Evolutionary conservation across 768 basidiomycete species (phyloP), one percentile per base, ranked within the genome.

Genomic region (Podaxis rugospora): DNA sequence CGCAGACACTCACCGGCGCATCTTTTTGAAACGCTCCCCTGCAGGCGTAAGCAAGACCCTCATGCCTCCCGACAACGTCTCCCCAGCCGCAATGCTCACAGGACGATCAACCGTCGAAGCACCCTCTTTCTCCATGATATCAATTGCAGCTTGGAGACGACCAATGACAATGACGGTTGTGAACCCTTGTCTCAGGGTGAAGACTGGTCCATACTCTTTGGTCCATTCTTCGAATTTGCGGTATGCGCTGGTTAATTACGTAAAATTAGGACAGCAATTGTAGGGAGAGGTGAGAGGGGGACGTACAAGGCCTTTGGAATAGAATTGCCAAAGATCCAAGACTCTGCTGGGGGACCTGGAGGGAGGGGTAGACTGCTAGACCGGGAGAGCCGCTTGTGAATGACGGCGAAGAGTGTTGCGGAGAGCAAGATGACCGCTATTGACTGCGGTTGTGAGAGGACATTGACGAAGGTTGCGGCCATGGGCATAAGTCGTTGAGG

Each of bases 101-200:
- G 86, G 86, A 53, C 86, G 73, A 65, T 86, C 86, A 0, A 78
- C 80, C n/a, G 83, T 70, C 3, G 75, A 63, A 3, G 81, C 79
- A n/a, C 86, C 85, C 64, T 87, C 83, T 55, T 82, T 83, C 66
- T 88, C 86, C 84, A 88, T 83, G 59, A 88, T 81, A 21, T 87
- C 85, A 0, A 86, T 77, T 0, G 86, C 85, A 39, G 84, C 84
- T 69, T 86, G 69, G 53, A 82, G 67, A 2, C 82, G 72, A 0
- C 82, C 81, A 28, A 85, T 75, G 50, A 86, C 74, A 58, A 83
- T 69, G 47, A 77, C 73, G 9, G 72, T 75, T 9, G 70, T 71
- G 11, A 74, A 66, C 1, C 87, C 86, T 58, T 83, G 74, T 0
- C 81, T 77, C 1, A 88, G 69, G 0, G 83, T 79, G 64, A 87